A percentile compares a stretch with the other conserved stretches of the same genome.
Conservation (phyloP, 2,329 filamentous ascomycete genomes). For the Calonectria fujianensis region DNA sequence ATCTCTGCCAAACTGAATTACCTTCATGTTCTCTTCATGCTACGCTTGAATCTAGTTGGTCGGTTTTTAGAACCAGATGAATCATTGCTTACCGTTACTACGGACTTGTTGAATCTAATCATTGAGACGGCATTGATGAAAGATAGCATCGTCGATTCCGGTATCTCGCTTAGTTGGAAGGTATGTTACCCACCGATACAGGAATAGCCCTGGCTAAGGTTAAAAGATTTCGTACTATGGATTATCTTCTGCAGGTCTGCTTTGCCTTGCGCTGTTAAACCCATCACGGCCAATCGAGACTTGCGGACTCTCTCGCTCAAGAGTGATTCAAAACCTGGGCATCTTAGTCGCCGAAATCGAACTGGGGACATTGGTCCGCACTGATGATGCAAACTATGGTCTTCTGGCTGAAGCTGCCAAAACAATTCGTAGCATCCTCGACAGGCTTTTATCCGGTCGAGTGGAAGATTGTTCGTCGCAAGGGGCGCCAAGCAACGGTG, state of each 20-base stretch:
- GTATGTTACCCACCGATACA: neutral
- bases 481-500: too few relatives aligned
- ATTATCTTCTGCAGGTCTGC: slow-evolving; percentile 46
- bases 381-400: slow-evolving; percentile 49
- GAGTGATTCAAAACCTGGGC: slow-evolving; percentile 44
- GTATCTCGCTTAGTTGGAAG: slow-evolving; percentile 42
- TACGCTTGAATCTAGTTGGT: slow-evolving; percentile 17
- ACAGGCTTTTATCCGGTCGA: slow-evolving; percentile 61
- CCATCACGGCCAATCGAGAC: slow-evolving; percentile 19
- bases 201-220: neutral
- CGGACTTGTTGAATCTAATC: slow-evolving; percentile 38
- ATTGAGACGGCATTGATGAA: slow-evolving; percentile 40
- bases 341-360: slow-evolving; percentile 48
- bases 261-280: slow-evolving; percentile 39
- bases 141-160: slow-evolving; percentile 36
- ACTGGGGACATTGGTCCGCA: slow-evolving; percentile 40
- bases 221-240: slow-evolving; percentile 47
- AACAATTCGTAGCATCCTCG: slow-evolving; percentile 42
- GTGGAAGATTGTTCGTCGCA: neutral
- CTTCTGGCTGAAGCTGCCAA: slow-evolving; percentile 46
- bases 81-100: slow-evolving; percentile 25
- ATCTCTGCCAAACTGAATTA: slow-evolving; percentile 38
- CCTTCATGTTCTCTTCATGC: slow-evolving; percentile 40
- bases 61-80: slow-evolving; percentile 33
- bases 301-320: slow-evolving; percentile 5